phyloP scores from a whole-genome alignment of 176 grass and related monocot genomes.

The Bolboschoenus planiculmis region DNA sequence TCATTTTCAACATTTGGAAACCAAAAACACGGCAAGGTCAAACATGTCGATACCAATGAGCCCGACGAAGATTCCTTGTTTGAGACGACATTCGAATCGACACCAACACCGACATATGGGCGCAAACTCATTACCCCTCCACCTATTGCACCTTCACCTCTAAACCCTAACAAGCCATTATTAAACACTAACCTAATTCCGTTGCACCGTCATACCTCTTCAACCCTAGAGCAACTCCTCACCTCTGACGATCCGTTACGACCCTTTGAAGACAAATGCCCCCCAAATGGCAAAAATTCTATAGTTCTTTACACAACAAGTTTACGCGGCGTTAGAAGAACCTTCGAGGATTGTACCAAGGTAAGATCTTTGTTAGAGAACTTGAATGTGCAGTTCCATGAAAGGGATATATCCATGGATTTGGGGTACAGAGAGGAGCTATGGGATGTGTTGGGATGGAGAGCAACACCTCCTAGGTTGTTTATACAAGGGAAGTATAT shows the following conservation, averaged over 20 bases:
- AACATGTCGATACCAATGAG: not conserved
- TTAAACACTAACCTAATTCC: not conserved
- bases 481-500: slow-evolving; percentile 60
- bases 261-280: slow-evolving; percentile 43
- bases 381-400: slow-evolving; percentile 49
- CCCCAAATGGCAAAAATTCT: slow-evolving; percentile 28
- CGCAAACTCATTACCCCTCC: slow-evolving; percentile 4
- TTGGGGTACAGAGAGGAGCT: slow-evolving; percentile 60
- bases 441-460: slow-evolving; percentile 34
- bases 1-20: not conserved
- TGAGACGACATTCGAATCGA: not conserved
- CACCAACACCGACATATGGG: slow-evolving; percentile 4
- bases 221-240: slow-evolving; percentile 6
- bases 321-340: slow-evolving; percentile 60
- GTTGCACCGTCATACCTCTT: not conserved
- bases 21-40: not conserved
- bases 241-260: not conserved
- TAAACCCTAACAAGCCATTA: slow-evolving; percentile 1
- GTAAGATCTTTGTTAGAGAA: slow-evolving; percentile 50
- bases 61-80: not conserved
- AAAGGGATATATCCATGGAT: slow-evolving; percentile 87
- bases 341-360: slow-evolving; percentile 62
- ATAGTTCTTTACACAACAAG: slow-evolving; percentile 69
- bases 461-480: slow-evolving; percentile 49
- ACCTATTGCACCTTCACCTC: not conserved